Evolutionary conservation across 2,329 filamentous ascomycete genomes (phyloP).

Genomic region (Elsinoe fawcettii): DNA sequence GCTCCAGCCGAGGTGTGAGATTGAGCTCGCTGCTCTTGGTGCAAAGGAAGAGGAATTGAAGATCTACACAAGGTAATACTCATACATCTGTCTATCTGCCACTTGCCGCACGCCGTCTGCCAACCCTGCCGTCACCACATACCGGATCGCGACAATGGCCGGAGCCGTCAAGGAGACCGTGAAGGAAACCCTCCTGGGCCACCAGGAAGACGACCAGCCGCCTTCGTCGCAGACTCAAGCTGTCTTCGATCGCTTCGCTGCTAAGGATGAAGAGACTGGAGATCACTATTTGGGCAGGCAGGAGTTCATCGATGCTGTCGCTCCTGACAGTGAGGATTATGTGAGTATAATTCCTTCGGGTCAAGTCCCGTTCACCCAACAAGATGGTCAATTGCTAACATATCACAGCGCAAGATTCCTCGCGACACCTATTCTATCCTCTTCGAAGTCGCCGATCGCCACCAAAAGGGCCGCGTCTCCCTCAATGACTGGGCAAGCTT

Average conservation of each 20-base stretch:
- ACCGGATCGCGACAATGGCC: slow-evolving; percentile 24
- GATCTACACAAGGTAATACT: background rate
- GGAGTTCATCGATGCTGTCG: slow-evolving; percentile 87
- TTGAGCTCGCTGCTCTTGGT: background rate
- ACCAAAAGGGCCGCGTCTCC: slow-evolving; percentile 62
- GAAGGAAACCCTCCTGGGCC: slow-evolving; percentile 57
- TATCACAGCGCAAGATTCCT: slow-evolving; percentile 83
- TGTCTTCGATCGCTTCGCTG: slow-evolving; percentile 68
- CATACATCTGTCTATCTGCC: background rate
- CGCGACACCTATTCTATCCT: slow-evolving; percentile 91
- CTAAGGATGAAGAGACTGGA: slow-evolving; percentile 64
- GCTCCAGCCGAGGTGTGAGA: slow-evolving; percentile 4
- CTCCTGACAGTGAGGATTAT: slow-evolving; percentile 80
- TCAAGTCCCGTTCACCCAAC: background rate
- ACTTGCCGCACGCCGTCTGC: background rate
- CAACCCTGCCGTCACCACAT: slow-evolving; percentile 11
- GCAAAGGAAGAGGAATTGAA: background rate
- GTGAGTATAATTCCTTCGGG: slow-evolving; percentile 41
- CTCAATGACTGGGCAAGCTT: slow-evolving; percentile 87
- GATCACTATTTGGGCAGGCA: slow-evolving; percentile 73
- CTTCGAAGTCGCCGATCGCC: slow-evolving; percentile 82
- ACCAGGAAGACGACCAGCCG: slow-evolving; percentile 45
- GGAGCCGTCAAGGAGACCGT: slow-evolving; percentile 61
- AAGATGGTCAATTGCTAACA: background rate
- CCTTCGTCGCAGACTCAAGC: slow-evolving; percentile 67